phyloP scores from a whole-genome alignment of 2,329 filamentous ascomycete species.

The Penicillium olsonii region DNA sequence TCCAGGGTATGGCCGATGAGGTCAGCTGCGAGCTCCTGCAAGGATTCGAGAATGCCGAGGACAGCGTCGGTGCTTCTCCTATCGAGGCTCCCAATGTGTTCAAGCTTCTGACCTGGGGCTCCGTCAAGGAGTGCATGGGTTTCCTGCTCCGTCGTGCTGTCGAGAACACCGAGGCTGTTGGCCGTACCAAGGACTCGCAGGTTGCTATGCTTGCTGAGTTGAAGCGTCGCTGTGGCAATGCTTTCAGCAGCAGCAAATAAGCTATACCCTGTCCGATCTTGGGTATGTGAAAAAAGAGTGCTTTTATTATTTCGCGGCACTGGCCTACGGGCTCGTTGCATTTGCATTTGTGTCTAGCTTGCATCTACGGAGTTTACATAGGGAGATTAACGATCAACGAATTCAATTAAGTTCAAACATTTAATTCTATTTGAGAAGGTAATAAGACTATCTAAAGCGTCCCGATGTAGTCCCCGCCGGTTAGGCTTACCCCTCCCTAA shows the following conservation, averaged over 20 bases:
- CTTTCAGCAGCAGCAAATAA: constrained; percentile 25
- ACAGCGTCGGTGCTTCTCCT: constrained; percentile 25
- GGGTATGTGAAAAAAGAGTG: background rate
- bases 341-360: constrained; percentile 22
- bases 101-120: constrained; percentile 63
- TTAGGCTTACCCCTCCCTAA: constrained; percentile 5
- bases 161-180: constrained; percentile 69
- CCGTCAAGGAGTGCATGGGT: constrained; percentile 61
- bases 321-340: constrained; percentile 8
- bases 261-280: too few species aligned
- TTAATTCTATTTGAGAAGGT: too few species aligned
- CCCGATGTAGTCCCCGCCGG: background rate
- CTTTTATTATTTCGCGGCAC: constrained; percentile 4
- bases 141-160: constrained; percentile 66
- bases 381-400: constrained; percentile 22
- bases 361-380: constrained; percentile 24
- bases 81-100: constrained; percentile 51
- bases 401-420: background rate
- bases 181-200: constrained; percentile 51
- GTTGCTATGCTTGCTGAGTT: constrained; percentile 39
- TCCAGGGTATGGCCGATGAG: constrained; percentile 96
- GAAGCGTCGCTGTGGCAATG: constrained; percentile 32
- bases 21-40: constrained; percentile 65
- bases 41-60: constrained; percentile 34
- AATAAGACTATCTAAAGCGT: background rate